These are phyloP conservation scores for Amanita subjunquillea DNA, from an alignment of 768 basidiomycete genomes.

Conservation along the genomic window DNA sequence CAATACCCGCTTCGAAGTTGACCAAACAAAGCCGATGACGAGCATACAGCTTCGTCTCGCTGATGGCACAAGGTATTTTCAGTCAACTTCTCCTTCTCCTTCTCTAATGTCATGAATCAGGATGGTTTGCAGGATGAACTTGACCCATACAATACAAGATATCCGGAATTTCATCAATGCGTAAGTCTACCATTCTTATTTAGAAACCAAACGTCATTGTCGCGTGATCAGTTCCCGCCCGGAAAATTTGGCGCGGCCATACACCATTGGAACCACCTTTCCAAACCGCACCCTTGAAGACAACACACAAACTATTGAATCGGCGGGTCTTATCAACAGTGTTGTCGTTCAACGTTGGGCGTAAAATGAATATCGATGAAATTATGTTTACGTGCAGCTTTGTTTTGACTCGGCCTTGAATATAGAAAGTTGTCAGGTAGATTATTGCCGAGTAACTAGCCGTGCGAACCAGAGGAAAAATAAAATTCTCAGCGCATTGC, in stretches of 20 bases:
- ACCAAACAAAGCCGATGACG: constrained; percentile 73
- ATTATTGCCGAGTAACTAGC: no score
- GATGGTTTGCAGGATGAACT: constrained; percentile 80
- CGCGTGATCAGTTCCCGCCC: constrained; percentile 48
- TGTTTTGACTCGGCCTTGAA: neutral
- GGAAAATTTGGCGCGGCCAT: constrained; percentile 48
- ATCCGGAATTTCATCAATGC: constrained; percentile 83
- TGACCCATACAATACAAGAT: constrained; percentile 82
- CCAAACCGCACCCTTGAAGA: constrained; percentile 69
- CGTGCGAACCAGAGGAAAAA: no score
- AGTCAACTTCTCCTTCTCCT: neutral
- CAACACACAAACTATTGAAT: constrained; percentile 53
- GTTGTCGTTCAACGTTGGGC: constrained; percentile 81
- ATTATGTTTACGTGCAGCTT: neutral
- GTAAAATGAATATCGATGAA: constrained; percentile 13
- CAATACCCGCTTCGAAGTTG: constrained; percentile 65
- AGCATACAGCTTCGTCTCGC: constrained; percentile 85
- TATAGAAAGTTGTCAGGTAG: neutral
- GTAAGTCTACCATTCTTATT: constrained; percentile 34
- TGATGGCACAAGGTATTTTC: constrained; percentile 72
- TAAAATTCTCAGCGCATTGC: no score
- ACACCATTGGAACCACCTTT: constrained; percentile 84
- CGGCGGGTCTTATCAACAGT: constrained; percentile 66
- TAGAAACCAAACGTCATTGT: neutral
- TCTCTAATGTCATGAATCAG: constrained; percentile 22